Percentiles rank a stretch among this genome's conserved stretches.
These are phyloP conservation scores for Amanita rubescens DNA, from an alignment of 768 basidiomycete genomes.

Conservation along the genomic window DNA sequence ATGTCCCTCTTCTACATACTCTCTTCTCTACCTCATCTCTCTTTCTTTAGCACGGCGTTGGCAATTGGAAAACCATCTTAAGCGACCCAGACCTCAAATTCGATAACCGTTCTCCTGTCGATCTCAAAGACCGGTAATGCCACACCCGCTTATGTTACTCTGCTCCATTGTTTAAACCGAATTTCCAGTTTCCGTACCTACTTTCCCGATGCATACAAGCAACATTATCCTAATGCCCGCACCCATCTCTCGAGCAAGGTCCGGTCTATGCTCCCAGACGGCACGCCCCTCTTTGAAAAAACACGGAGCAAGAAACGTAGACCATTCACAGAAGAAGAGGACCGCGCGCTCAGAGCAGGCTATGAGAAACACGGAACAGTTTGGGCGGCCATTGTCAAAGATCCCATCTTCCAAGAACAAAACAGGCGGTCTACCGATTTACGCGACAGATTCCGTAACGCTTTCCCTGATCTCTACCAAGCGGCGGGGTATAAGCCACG, in stretches of 20 bases:
- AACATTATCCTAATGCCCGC: constrained; percentile 86
- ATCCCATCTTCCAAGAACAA: constrained; percentile 78
- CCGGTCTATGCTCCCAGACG: constrained; percentile 77
- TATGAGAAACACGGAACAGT: constrained; percentile 87
- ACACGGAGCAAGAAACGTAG: constrained; percentile 79
- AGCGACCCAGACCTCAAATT: constrained; percentile 74
- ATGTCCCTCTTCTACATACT: constrained; percentile 26
- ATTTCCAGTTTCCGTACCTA: constrained; percentile 73
- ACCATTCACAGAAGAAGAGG: constrained; percentile 83
- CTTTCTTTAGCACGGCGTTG: constrained; percentile 72
- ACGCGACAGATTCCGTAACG: constrained; percentile 81
- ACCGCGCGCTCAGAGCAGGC: constrained; percentile 74
- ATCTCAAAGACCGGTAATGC: constrained; percentile 78
- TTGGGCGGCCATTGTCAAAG: constrained; percentile 87
- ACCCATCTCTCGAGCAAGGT: constrained; percentile 82
- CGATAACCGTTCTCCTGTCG: constrained; percentile 81
- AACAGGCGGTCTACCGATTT: constrained; percentile 79
- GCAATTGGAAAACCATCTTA: constrained; percentile 89
- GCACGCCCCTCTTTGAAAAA: constrained; percentile 79
- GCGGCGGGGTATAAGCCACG: constrained; percentile 85
- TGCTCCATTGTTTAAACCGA: not conserved
- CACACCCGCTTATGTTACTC: not conserved
- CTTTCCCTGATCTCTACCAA: constrained; percentile 80
- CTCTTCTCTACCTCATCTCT: not conserved
- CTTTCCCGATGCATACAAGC: constrained; percentile 87